A percentile compares a stretch with the other conserved stretches of the same genome.
Conservation (phyloP, 2,329 filamentous ascomycete species). For the Truncatella angustata region DNA sequence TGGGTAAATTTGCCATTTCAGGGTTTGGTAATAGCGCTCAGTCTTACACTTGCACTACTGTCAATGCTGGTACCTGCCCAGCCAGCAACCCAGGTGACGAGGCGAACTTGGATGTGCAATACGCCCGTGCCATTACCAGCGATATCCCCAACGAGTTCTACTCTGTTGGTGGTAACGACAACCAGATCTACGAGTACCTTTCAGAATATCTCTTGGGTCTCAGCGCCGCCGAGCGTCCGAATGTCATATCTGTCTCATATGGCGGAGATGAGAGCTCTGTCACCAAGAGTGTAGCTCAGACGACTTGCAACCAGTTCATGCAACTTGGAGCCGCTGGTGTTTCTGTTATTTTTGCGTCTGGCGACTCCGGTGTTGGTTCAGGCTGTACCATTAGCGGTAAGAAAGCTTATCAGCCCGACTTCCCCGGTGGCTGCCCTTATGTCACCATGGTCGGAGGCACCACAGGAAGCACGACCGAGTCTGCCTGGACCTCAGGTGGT, state of each 20-base stretch:
- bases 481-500: conserved; percentile 49
- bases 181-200: conserved; percentile 26
- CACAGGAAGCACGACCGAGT: conserved; percentile 46
- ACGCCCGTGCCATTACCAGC: conserved; percentile 38
- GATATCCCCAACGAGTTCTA: conserved; percentile 35
- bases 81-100: conserved; percentile 32
- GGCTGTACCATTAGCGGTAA: conserved; percentile 32
- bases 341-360: conserved; percentile 25
- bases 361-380: conserved; percentile 41
- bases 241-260: conserved; percentile 65
- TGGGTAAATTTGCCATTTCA: conserved; percentile 1
- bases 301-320: conserved; percentile 62
- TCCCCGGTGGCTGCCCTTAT: conserved; percentile 56
- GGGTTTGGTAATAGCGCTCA: conserved; percentile 2
- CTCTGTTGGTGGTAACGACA: conserved; percentile 48
- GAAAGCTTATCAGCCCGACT: conserved; percentile 45
- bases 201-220: conserved; percentile 21
- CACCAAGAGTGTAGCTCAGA: conserved; percentile 56
- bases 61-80: conserved; percentile 10
- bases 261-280: conserved; percentile 66
- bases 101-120: conserved; percentile 59
- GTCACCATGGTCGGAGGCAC: conserved; percentile 60
- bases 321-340: conserved; percentile 68
- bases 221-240: conserved; percentile 48
- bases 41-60: conserved; percentile 3